phyloP scores from a whole-genome alignment of 768 basidiomycete genomes.

The Rhodotorula diobovata region DNA sequence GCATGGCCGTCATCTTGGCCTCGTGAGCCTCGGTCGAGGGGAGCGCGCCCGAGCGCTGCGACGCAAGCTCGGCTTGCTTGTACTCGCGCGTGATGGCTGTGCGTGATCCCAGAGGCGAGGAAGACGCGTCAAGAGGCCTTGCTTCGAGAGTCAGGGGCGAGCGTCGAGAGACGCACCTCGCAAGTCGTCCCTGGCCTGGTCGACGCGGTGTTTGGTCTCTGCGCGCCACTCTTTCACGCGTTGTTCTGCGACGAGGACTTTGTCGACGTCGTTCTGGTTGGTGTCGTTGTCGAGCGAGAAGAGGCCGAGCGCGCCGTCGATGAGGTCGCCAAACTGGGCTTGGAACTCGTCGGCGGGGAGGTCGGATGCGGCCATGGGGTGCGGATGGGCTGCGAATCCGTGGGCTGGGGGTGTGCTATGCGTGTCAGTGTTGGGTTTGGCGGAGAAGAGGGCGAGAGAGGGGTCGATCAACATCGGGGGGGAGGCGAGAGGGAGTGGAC shows the following conservation, averaged over 20 bases:
- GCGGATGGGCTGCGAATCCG: rapidly evolving
- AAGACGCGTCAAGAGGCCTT: background rate
- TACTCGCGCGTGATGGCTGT: slow-evolving; percentile 31
- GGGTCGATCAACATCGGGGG: background rate
- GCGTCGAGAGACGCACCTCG: slow-evolving; percentile 1
- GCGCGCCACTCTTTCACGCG: slow-evolving; percentile 16
- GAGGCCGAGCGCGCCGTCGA: slow-evolving; percentile 7
- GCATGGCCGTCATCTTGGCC: slow-evolving; percentile 12
- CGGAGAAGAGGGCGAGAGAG: background rate
- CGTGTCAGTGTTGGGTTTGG: background rate
- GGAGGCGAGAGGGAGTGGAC: too few relatives aligned
- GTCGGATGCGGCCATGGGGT: slow-evolving; percentile 11
- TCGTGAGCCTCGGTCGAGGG: slow-evolving; percentile 27
- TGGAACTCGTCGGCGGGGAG: slow-evolving; percentile 23
- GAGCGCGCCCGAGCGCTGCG: slow-evolving; percentile 23
- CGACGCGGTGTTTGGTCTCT: slow-evolving; percentile 15
- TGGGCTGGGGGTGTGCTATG: background rate
- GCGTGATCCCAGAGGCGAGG: background rate
- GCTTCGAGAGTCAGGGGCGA: background rate
- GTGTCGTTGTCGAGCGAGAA: slow-evolving; percentile 20
- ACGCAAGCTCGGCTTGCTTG: slow-evolving; percentile 11
- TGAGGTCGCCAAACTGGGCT: slow-evolving; percentile 16
- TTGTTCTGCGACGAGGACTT: slow-evolving; percentile 11
- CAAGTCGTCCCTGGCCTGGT: slow-evolving; percentile 32
- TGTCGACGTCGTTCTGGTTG: slow-evolving; percentile 25